Conservation (phyloP, 768 basidiomycete genomes). For the Panellus pusillus region DNA sequence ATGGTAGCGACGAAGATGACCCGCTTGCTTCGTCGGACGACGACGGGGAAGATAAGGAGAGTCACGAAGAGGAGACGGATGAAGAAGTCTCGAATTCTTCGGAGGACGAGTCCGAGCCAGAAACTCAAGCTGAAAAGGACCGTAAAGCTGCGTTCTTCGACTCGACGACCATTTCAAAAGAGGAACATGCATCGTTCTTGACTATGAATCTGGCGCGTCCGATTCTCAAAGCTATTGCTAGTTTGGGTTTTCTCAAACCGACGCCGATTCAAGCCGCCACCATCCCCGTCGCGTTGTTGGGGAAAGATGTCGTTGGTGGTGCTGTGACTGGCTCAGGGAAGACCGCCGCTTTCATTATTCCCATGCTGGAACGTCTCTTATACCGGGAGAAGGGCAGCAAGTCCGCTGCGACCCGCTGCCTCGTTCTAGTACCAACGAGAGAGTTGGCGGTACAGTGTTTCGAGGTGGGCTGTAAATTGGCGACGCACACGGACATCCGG, state of each 20-base stretch:
- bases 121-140: conserved; percentile 66
- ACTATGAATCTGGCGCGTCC: conserved; percentile 96
- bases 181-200: conserved; percentile 77
- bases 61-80: conserved; percentile 22
- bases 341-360: conserved; percentile 96
- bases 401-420: conserved; percentile 83
- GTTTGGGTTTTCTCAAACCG: conserved; percentile 76
- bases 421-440: conserved; percentile 91
- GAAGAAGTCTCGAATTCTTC: conserved; percentile 19
- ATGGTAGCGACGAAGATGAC: conserved; percentile 32
- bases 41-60: conserved; percentile 21
- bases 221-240: conserved; percentile 85
- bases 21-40: conserved; percentile 31
- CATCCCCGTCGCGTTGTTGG: conserved; percentile 90
- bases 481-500: conserved; percentile 83
- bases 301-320: conserved; percentile 94
- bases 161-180: conserved; percentile 46
- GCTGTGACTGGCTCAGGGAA: conserved; percentile 98
- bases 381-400: conserved; percentile 90
- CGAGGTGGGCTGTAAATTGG: conserved; percentile 85
- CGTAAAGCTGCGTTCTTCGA: conserved; percentile 92
- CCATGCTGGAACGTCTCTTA: conserved; percentile 87
- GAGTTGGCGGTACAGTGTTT: conserved; percentile 96
- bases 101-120: conserved; percentile 41
- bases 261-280: conserved; percentile 96